A percentile compares a stretch with the other conserved stretches of the same genome.
Conservation (phyloP, 257 asterid species). For the Solanum infundibuliforme region DNA sequence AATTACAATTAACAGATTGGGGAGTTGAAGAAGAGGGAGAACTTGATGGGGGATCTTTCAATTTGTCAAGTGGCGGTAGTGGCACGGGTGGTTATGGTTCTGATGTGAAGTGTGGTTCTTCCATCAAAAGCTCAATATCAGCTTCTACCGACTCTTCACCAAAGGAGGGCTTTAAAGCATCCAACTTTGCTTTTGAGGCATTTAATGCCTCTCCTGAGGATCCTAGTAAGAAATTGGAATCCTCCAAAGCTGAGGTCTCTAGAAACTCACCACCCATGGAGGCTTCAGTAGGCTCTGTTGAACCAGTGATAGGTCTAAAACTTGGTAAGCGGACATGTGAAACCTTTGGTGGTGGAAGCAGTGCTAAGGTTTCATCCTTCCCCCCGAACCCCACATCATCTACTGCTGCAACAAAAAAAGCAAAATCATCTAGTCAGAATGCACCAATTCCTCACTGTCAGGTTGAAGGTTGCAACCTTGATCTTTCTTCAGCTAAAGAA, state of each 20-base stretch:
- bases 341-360: slow-evolving; percentile 31
- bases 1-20: slow-evolving; percentile 64
- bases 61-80: slow-evolving; percentile 42
- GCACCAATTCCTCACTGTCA: slow-evolving; percentile 40
- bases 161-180: slow-evolving; percentile 26
- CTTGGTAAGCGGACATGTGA: slow-evolving; percentile 83
- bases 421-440: slow-evolving; percentile 32
- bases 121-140: slow-evolving; percentile 71
- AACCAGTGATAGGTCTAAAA: slow-evolving; percentile 59
- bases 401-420: slow-evolving; percentile 30
- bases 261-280: slow-evolving; percentile 39
- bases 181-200: slow-evolving; percentile 35
- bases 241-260: slow-evolving; percentile 3
- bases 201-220: slow-evolving; percentile 22
- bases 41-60: slow-evolving; percentile 50
- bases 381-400: slow-evolving; percentile 37
- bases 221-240: slow-evolving; percentile 4
- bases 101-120: slow-evolving; percentile 56
- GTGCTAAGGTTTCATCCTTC: slow-evolving; percentile 32
- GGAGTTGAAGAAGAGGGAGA: slow-evolving; percentile 55
- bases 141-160: slow-evolving; percentile 66
- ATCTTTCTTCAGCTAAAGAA: slow-evolving; percentile 70
- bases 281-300: slow-evolving; percentile 41
- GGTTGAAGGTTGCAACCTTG: slow-evolving; percentile 79
- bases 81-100: slow-evolving; percentile 51